These are phyloP conservation scores for Lenwebbia sp. DNA, from an alignment of 345 rosid genomes.

Conservation along the genomic window DNA sequence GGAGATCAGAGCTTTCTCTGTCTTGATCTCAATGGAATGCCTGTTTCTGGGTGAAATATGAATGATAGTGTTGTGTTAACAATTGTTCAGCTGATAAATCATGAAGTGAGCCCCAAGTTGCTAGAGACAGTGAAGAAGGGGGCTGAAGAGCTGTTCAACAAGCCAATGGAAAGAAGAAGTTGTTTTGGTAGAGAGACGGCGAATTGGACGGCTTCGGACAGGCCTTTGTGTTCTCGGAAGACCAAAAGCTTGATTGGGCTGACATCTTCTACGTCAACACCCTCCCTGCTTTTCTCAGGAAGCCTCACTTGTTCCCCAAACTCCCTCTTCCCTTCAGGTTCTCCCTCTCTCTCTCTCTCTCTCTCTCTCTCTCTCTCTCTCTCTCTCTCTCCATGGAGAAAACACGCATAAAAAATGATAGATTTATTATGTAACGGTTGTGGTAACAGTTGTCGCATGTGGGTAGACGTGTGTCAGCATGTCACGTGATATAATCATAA, in stretches of 20 bases:
- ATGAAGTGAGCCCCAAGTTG: background rate
- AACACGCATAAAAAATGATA: background rate
- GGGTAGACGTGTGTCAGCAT: background rate
- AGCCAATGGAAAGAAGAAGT: background rate
- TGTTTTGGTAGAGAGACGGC: background rate
- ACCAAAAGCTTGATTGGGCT: constrained; percentile 8
- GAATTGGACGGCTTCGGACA: background rate
- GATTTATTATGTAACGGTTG: no score
- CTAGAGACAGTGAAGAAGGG: background rate
- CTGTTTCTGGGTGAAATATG: background rate
- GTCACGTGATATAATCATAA: no score
- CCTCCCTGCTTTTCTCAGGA: background rate
- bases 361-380: no score
- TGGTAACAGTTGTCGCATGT: no score
- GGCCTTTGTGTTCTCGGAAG: background rate
- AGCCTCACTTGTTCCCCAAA: background rate
- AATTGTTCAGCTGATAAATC: constrained; percentile 5
- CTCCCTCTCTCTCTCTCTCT: no score
- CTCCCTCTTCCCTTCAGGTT: background rate
- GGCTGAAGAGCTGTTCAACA: background rate
- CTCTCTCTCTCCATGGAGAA: background rate
- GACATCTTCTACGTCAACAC: background rate
- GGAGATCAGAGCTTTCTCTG: background rate
- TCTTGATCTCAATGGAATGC: background rate
- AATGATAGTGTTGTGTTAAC: background rate